Evolutionary conservation across 1,284 basidiomycete genomes (phyloP), one percentile per base, ranked within the genome.

Genomic region (Ganoderma lucidum): DNA sequence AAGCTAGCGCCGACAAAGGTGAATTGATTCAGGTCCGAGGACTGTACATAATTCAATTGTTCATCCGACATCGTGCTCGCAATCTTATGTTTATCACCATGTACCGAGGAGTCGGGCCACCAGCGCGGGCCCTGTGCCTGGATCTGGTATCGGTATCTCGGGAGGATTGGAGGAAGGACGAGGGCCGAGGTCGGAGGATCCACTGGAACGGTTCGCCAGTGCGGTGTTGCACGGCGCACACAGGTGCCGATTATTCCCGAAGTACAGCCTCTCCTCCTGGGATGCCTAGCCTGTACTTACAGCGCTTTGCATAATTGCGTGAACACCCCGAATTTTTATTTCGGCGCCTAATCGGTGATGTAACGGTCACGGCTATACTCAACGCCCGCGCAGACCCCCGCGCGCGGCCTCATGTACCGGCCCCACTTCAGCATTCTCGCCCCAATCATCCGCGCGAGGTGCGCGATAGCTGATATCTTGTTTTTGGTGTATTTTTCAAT

Each of bases 61-160:
- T 6, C 53, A 17, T 6, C 53, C 53, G 53, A 32, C 56, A 58
- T 37, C 56, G 32, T 9, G 35, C 19, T 32, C 30, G 53, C 30
- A 55, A 58, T 58, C 56, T 58, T 35, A 32, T 58, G 56, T 58
- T 32, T 58, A 58, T 58, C 56, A 58, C 56, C 56, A 4, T 19
- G 56, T 10, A 39, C 56, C 56, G 35, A 15, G 56, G 35, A 6
- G 32, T 58, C 56, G 56, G 56, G 30, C 12, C 35, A 19, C 2
- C 32, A 8, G 6, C 2, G 32, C 4, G 35, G 53, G 30, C 14
- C 53, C 8, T 39, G 56, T 58, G 56, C 56, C 56, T 58, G 35
- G 56, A 58, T 58, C 56, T 58, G 30, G 19, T 23, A 58, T 58
- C 32, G 30, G 19, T 39, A 58, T 58, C 32, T 58, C 35, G 39